phyloP scores from a whole-genome alignment of 1,284 basidiomycete species.

The Trichosporon faecale region DNA sequence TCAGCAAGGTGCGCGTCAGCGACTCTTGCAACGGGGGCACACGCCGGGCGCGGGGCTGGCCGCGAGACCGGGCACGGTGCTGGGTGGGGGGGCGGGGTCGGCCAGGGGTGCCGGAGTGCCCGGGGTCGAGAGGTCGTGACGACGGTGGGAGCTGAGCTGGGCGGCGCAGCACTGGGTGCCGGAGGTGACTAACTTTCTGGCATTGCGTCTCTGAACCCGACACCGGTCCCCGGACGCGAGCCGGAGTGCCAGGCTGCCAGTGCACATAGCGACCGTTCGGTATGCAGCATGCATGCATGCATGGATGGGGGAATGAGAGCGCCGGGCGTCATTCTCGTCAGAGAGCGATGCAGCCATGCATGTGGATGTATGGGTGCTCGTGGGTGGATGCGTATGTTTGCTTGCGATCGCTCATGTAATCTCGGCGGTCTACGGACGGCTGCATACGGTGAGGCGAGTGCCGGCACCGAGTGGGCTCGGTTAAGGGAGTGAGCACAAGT shows the following conservation, averaged over 20 bases:
- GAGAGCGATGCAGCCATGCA: background rate
- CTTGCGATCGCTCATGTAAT: background rate
- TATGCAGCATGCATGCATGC: background rate
- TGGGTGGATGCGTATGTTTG: background rate
- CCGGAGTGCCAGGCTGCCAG: background rate
- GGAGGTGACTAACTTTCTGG: background rate
- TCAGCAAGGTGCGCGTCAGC: background rate
- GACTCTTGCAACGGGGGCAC: background rate
- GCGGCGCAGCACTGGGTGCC: background rate
- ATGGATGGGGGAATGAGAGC: background rate
- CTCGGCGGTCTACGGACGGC: too few relatives aligned
- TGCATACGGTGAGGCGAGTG: background rate
- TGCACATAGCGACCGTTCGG: background rate
- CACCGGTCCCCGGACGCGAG: background rate
- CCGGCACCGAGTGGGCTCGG: background rate
- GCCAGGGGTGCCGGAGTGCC: background rate
- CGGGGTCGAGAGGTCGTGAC: background rate
- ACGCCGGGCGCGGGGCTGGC: background rate
- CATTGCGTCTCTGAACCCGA: background rate
- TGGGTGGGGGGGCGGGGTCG: background rate
- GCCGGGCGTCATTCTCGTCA: background rate
- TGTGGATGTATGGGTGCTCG: too few relatives aligned
- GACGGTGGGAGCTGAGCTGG: background rate
- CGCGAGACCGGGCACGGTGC: background rate
- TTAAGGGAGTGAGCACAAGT: background rate